phyloP scores from a whole-genome alignment of 495 filamentous ascomycete species.

The Endocarpon pusillum region DNA sequence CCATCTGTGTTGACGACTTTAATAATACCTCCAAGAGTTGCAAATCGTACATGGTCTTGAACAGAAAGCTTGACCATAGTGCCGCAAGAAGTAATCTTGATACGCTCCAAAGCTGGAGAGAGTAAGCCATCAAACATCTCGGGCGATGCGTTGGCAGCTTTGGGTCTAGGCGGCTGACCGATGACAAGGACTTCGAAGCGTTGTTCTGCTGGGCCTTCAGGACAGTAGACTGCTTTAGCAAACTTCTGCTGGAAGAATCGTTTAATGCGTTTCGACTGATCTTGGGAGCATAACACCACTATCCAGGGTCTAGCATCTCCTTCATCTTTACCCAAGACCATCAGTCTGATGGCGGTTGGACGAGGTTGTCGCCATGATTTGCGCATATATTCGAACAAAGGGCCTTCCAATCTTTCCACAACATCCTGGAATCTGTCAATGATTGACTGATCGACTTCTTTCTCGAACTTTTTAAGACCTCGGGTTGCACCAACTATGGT shows the following conservation, averaged over 20 bases:
- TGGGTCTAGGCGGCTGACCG: conserved; percentile 4
- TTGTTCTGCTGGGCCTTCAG: conserved; percentile 4
- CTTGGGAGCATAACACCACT: conserved; percentile 10
- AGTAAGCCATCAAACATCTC: conserved; percentile 3
- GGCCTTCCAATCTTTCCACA: conserved; percentile 6
- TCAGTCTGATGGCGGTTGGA: conserved; percentile 9
- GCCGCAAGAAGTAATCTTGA: neutral
- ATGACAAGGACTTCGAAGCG: conserved; percentile 8
- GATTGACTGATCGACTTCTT: conserved; percentile 4
- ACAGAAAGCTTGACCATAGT: neutral
- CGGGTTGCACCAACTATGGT: neutral
- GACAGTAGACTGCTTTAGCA: conserved; percentile 8
- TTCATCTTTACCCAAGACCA: conserved; percentile 10
- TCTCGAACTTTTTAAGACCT: conserved; percentile 8
- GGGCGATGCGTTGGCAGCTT: too few relatives aligned
- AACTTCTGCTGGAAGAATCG: conserved; percentile 11
- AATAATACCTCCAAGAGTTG: conserved; percentile 9
- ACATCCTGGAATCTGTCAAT: conserved; percentile 15
- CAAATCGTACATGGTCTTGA: neutral
- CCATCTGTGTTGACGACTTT: conserved; percentile 4
- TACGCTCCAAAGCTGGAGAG: neutral
- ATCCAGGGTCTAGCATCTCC: conserved; percentile 10
- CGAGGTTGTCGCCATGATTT: conserved; percentile 2
- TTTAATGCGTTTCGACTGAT: conserved; percentile 5
- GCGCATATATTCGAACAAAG: conserved; percentile 6